Base-by-base conservation (phyloP, 805 yeast genomes). In the Candida manassasensis region DNA sequence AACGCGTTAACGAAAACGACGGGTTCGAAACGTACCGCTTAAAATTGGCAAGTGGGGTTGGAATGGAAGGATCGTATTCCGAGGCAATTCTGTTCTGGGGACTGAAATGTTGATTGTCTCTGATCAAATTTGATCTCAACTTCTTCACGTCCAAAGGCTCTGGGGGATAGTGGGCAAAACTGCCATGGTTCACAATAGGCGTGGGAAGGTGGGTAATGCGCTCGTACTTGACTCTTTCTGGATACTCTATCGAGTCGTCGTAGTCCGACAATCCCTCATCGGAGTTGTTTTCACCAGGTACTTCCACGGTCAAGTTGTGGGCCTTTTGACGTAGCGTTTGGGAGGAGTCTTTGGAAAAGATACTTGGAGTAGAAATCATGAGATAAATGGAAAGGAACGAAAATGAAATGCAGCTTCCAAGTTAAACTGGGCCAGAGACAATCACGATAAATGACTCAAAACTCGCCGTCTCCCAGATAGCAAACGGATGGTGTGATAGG, bases 161-260 rank as follows among this genome's bases (percentile, higher is more conserved):
- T 3, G 36, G 25, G 4, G 38, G 38, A 32, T 42, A 44, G 17
- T 30, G 42, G 4, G 43, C 29, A 38, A 53, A 52, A 4, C 50
- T 42, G 1, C 51, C 54, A 21, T 33, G 42, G 19, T 47, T 53
- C 4, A 61, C 45, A 2, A 70, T 47, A 1, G 77, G 77, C 0
- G 76, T 69, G 3, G 77, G 77, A 13, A 71, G 49, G 33, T 63
- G 71, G 2, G 73, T 59, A 11, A 69, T 53, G 9, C 52, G 50
- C 27, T 61, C 64, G 42, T 56, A 59, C 12, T 42, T 43, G 7
- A 32, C 27, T 9, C 21, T 33, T 2, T 32, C 19, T n/a, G 40
- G 31, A 12, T 32, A 21, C 15, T 16, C 22, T 7, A 6, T 7
- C 11, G 38, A 19, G 13, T 30, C 32, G 9, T 29, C 33, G 12